These are phyloP conservation scores for Liquidambar formosana DNA, from an alignment of 164 flowering plant species.

Conservation along the genomic window DNA sequence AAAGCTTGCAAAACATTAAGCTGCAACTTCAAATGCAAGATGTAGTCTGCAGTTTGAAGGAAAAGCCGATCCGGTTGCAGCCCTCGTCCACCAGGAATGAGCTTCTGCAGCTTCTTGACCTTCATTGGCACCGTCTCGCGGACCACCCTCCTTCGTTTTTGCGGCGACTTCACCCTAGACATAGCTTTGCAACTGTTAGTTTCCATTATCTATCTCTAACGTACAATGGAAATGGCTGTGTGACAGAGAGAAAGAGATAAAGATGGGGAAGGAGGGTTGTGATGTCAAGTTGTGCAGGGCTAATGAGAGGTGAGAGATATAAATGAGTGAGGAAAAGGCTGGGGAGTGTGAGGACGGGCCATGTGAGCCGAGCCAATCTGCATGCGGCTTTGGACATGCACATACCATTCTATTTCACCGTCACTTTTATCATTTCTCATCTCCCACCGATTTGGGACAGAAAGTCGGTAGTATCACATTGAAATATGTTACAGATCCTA, in stretches of 20 bases:
- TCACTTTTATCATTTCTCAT: background rate
- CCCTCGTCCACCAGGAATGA: constrained; percentile 65
- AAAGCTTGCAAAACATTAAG: constrained; percentile 58
- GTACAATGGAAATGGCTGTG: too few relatives aligned
- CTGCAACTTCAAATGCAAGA: constrained; percentile 60
- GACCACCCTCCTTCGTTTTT: constrained; percentile 7
- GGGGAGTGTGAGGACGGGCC: constrained; percentile 17
- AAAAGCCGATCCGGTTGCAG: constrained; percentile 58
- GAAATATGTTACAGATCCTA: too few relatives aligned
- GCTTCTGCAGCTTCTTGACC: constrained; percentile 52
- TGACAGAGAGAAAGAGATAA: background rate
- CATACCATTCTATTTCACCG: background rate
- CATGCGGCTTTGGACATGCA: background rate
- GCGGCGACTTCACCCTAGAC: constrained; percentile 8
- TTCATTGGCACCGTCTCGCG: constrained; percentile 28
- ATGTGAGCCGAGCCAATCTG: constrained; percentile 46
- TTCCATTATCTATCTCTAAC: background rate
- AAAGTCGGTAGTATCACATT: too few relatives aligned
- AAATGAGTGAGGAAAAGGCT: background rate
- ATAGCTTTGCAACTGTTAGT: background rate
- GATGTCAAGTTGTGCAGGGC: constrained; percentile 13
- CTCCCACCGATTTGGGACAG: background rate
- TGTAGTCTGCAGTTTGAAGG: constrained; percentile 60
- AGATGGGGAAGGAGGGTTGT: background rate
- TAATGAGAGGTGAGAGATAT: background rate